Conservation (phyloP, 2,329 filamentous ascomycete species). For the Claviceps sp. region DNA sequence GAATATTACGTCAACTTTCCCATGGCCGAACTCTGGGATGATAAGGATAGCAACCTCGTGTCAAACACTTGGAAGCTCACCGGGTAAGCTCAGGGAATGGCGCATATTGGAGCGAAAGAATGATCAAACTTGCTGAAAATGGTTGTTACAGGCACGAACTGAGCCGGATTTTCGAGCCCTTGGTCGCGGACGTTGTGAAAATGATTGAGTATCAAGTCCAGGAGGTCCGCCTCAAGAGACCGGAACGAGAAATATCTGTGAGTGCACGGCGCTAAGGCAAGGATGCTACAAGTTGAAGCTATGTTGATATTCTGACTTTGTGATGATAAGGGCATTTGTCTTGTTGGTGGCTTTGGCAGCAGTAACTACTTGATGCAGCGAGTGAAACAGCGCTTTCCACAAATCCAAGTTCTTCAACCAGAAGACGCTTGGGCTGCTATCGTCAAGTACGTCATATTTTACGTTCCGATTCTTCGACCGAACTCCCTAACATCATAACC, state of each 20-base stretch:
- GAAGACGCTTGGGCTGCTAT: constrained; percentile 5
- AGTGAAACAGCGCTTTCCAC: not conserved
- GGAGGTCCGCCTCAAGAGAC: not conserved
- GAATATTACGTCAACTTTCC: constrained; percentile 11
- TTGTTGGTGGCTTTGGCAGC: constrained; percentile 5
- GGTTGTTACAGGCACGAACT: not conserved
- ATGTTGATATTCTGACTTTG: not conserved
- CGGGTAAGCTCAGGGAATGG: constrained; percentile 1
- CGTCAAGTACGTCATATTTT: not conserved
- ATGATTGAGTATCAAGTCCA: constrained; percentile 10
- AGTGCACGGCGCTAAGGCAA: not conserved
- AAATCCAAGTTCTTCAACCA: constrained; percentile 1
- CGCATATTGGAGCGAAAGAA: not conserved
- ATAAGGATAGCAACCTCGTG: constrained; percentile 4
- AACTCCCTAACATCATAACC: not conserved
- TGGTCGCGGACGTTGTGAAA: constrained; percentile 10
- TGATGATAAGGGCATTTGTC: constrained; percentile 1
- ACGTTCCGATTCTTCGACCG: not conserved
- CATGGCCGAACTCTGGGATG: constrained; percentile 9
- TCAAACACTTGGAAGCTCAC: constrained; percentile 11
- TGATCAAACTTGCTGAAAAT: not conserved
- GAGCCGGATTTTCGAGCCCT: constrained; percentile 8
- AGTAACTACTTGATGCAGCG: constrained; percentile 1
- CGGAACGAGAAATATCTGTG: not conserved
- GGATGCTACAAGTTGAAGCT: no score